Base-by-base conservation (phyloP, 2,329 filamentous ascomycete species). In the Talaromyces sp. region DNA sequence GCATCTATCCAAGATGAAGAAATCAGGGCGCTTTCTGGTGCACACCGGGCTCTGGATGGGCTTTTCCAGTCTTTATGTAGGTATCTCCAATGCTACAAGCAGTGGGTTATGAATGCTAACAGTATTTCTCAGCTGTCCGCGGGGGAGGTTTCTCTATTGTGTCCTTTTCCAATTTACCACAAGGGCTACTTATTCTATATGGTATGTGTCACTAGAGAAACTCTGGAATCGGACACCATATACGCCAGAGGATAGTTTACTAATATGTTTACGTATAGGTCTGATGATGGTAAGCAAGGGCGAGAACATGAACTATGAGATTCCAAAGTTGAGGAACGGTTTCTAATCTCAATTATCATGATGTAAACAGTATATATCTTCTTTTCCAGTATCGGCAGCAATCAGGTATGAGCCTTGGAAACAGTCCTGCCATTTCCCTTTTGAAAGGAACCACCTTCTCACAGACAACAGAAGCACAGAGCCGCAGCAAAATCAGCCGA, bases 71-170 rank as follows among this genome's bases (percentile, higher is more conserved):
- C 84, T 49, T 79, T 87, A 9, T 80, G 86, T 68, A 46, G 36
- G 55, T 47, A 9, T 19, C 27, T 36, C 11, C 14, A 17, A 8
- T 16, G 19, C 7, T 14, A 16, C 13, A 9, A 16, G 4, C 3
- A 13, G 32, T 9, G 17, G 13, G 13, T 37, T 27, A 5, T 16
- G 1, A 7, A 37, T 13, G 5, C 32, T 51, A 30, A 40, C n/a
- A n/a, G 19, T 11, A n/a, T 24, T 5, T 24, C 17, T 13, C 19
- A 69, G 68, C 66, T 49, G 82, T 88, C 4, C 81, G 86, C 7
- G 83, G 83, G 14, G 84, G 84, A 11, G 86, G 86, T 0, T 87
- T 88, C 58, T 85, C 86, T 43, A 81, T 88, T 17, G 82, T 89
- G 24, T 75, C 78, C 2, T 84, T 89, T 41, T 71, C 81, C 3